A percentile compares a stretch with the other conserved stretches of the same genome.
Evolutionary conservation across 305 asterid species (phyloP).

Genomic region (Lippia alba): DNA sequence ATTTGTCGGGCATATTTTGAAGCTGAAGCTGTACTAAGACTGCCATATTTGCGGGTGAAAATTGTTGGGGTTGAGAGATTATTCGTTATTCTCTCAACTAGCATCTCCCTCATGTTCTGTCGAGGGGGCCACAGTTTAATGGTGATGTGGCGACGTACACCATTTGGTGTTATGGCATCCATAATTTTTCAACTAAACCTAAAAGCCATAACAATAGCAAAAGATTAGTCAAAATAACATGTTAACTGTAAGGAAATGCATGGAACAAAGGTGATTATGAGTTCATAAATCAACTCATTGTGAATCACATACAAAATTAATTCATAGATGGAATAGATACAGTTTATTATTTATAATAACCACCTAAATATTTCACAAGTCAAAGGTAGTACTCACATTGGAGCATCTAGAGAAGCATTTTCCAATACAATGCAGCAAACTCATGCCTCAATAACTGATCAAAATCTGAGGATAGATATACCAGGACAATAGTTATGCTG

Average conservation of each 20-base stretch:
- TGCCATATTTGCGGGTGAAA: slow-evolving; percentile 87
- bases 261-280: slow-evolving; percentile 2
- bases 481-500: background rate
- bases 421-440: background rate
- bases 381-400: background rate
- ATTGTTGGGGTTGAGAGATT: slow-evolving; percentile 86
- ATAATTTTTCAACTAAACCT: slow-evolving; percentile 43
- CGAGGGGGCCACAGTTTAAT: slow-evolving; percentile 99
- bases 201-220: slow-evolving; percentile 22
- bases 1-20: slow-evolving; percentile 61
- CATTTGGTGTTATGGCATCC: slow-evolving; percentile 64
- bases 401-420: background rate
- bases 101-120: slow-evolving; percentile 70
- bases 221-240: slow-evolving; percentile 10
- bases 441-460: background rate
- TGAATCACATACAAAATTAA: background rate
- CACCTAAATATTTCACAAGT: background rate
- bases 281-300: slow-evolving; percentile 12
- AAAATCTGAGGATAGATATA: background rate
- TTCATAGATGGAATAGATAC: background rate
- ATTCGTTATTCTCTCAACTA: slow-evolving; percentile 79
- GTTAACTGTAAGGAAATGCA: slow-evolving; percentile 4
- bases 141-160: slow-evolving; percentile 64
- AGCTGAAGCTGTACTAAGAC: slow-evolving; percentile 63
- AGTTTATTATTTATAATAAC: background rate